These are phyloP conservation scores for Pisolithus orientalis DNA, from an alignment of 768 basidiomycete species.

Conservation along the genomic window DNA sequence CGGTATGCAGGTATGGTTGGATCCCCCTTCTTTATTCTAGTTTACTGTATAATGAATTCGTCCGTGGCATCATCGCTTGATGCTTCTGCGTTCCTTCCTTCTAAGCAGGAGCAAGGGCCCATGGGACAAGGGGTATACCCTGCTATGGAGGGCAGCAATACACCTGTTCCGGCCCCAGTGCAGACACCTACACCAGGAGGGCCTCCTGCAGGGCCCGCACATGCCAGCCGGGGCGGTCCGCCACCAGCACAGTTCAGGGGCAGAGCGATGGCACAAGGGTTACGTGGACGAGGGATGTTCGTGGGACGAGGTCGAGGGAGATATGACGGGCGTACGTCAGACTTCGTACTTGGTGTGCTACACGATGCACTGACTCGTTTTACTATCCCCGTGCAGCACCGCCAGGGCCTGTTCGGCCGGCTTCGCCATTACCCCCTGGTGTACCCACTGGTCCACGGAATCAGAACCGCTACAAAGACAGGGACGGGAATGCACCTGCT, in stretches of 20 bases:
- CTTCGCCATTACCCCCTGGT: conserved; percentile 79
- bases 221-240: conserved; percentile 24
- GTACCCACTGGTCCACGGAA: conserved; percentile 87
- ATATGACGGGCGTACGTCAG: conserved; percentile 35
- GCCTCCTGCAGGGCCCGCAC: conserved; percentile 25
- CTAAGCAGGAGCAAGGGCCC: conserved; percentile 47
- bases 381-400: conserved; percentile 24
- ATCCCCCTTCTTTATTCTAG: conserved; percentile 21
- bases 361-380: not conserved
- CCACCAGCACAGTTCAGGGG: conserved; percentile 38
- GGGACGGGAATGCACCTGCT: conserved; percentile 78
- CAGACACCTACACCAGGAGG: conserved; percentile 25
- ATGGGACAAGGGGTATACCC: conserved; percentile 70
- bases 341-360: not conserved
- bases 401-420: conserved; percentile 60
- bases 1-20: conserved; percentile 61
- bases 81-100: conserved; percentile 14
- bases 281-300: conserved; percentile 40
- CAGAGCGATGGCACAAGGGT: conserved; percentile 35
- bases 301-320: conserved; percentile 32
- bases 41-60: conserved; percentile 31
- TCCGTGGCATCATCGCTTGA: conserved; percentile 16
- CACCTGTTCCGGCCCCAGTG: conserved; percentile 40
- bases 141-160: conserved; percentile 48
- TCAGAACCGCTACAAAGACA: conserved; percentile 86